Percentiles rank a stretch among this genome's conserved stretches.
These are phyloP conservation scores for Debaryomyces psychrophilus DNA, from an alignment of 1,139 yeast species.

Conservation along the genomic window DNA sequence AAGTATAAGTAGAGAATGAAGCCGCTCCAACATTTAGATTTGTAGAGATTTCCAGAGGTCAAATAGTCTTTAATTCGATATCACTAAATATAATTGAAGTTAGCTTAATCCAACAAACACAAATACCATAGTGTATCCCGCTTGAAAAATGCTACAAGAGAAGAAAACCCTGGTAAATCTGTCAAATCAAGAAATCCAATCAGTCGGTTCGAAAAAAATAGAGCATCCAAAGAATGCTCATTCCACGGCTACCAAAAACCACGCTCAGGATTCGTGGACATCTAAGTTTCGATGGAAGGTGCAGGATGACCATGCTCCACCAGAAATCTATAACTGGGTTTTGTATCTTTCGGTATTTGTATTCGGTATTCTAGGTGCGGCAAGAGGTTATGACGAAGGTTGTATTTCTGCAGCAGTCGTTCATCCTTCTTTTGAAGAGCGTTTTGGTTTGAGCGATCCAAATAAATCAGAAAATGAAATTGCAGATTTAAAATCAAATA, in stretches of 20 bases:
- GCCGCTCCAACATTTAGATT: neutral
- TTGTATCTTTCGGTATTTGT: constrained; percentile 52
- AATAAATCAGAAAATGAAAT: constrained; percentile 35
- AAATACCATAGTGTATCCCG: too few relatives aligned
- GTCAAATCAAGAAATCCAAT: neutral
- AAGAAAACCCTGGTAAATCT: neutral
- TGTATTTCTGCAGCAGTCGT: constrained; percentile 49
- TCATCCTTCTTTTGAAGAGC: constrained; percentile 44
- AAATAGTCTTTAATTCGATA: neutral
- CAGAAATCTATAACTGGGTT: constrained; percentile 51
- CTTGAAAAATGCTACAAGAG: neutral
- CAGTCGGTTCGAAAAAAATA: neutral
- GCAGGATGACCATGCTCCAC: constrained; percentile 42
- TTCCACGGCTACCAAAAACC: constrained; percentile 3
- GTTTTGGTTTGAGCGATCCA: constrained; percentile 51
- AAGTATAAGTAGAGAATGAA: neutral
- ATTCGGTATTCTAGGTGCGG: constrained; percentile 61
- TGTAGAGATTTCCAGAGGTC: neutral
- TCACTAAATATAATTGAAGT: neutral
- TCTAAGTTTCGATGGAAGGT: constrained; percentile 13
- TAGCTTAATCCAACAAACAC: neutral
- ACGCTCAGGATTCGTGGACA: constrained; percentile 4
- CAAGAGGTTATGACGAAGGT: constrained; percentile 68
- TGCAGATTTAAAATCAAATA: constrained; percentile 56
- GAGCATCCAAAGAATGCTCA: neutral